phyloP scores from a whole-genome alignment of 257 asterid species.

The Gardenia jasminoides region DNA sequence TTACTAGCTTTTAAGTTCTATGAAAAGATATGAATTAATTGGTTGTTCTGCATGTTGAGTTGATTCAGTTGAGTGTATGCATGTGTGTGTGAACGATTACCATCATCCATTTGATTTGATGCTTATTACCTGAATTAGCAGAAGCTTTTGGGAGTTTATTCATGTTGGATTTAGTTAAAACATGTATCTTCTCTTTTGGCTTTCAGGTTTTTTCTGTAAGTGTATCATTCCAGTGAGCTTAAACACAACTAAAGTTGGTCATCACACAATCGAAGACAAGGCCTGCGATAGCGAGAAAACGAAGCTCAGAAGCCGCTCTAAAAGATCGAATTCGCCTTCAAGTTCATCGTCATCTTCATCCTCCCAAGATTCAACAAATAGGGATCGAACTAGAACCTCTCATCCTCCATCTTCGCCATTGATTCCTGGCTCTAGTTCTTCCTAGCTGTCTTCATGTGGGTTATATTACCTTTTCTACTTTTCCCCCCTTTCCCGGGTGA shows the following conservation, averaged over 20 bases:
- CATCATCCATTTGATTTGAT: neutral
- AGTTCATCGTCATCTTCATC: constrained; percentile 41
- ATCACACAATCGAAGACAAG: constrained; percentile 54
- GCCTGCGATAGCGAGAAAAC: constrained; percentile 47
- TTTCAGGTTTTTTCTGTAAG: constrained; percentile 58
- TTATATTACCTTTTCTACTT: neutral
- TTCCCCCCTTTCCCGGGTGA: neutral
- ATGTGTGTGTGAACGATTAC: neutral
- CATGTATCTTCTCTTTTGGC: neutral
- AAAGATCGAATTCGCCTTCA: constrained; percentile 35
- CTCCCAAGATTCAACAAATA: constrained; percentile 23
- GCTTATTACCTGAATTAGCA: neutral
- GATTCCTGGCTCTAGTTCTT: constrained; percentile 26
- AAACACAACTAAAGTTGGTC: constrained; percentile 54
- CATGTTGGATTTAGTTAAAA: neutral
- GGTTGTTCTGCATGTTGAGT: neutral
- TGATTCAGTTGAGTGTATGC: neutral
- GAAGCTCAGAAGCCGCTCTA: constrained; percentile 52
- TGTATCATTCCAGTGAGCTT: constrained; percentile 70
- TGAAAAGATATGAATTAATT: neutral
- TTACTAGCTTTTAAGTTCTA: too few species aligned
- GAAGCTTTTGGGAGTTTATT: neutral
- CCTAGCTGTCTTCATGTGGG: constrained; percentile 1
- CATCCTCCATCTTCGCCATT: constrained; percentile 35
- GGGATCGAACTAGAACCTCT: constrained; percentile 27